Evolutionary conservation across 73 alveolate genomes (phyloP), one percentile per base, ranked within the genome.

Genomic region (Paramecium biaurelia): DNA sequence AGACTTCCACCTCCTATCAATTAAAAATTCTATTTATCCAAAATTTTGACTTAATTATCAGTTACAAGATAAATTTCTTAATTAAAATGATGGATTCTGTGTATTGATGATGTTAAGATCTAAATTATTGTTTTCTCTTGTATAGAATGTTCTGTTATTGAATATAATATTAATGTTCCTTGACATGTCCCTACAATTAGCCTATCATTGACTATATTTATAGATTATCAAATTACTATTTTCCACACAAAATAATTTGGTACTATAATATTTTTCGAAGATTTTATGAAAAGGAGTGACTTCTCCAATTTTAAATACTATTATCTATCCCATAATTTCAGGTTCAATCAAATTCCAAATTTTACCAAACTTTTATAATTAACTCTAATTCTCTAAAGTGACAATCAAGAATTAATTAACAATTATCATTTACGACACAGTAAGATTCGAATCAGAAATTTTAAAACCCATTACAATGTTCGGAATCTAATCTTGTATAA

Each of bases 261-360:
- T 3, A n/a, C 67, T 18, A 74, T 74, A 74, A 37, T 74, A 37
- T 74, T 37, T 74, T 3, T 74, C 87, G 15, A 37, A 74, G 6
- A 74, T 34, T 20, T 20, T 74, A 4, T 37, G 34, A n/a, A 41
- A 41, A 14, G 57, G 57, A 21, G 57, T 74, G 0, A 5, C 11
- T 0, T 74, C 68, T 34, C 35, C 87, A 37, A 74, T 37, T 74
- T 15, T 35, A 35, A 37, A 74, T 35, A 74, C 20, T 1, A 74
- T 21, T 8, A 74, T 12, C 23, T 74, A 37, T 3, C 87, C 87
- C 58, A 74, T 28, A 2, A 74, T 37, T 41, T 74, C 87, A 12
- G 87, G 87, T 74, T 74, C 87, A 74, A 74, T 74, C 12, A 74
- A 41, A 74, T 74, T 74, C 87, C 87, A 74, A 5, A 74, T 74